Base-by-base conservation (phyloP, 1,284 basidiomycete genomes). In the Ceratobasidium sp. region DNA sequence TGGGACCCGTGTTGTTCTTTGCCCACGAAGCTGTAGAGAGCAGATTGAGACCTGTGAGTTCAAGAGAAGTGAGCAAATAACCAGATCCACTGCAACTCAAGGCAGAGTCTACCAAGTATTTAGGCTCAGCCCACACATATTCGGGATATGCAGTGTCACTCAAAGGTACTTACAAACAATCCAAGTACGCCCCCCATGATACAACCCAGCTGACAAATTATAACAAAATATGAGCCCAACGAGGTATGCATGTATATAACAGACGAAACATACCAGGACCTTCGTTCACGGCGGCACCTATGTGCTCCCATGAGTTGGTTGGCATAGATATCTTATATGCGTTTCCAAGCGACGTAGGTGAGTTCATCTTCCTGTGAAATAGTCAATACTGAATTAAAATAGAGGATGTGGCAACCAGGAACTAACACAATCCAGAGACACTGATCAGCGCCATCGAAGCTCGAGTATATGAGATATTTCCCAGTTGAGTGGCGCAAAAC, bases 241-340 rank as follows among this genome's bases (percentile, higher is more conserved):
- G 1, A 46, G n/a, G n/a, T n/a, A n/a, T n/a, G n/a, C n/a, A 41
- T 48, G 11, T 13, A 19, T 19, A 27, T 46, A n/a, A 24, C 22
- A 7, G 9, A 13, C 24, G 24, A 24, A 3, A 78, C 37, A 76
- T 77, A 58, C 54, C 56, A 19, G 75, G 75, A 3, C 75, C 75
- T 43, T 76, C 75, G 59, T 74, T 74, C 1, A 72, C 65, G 4
- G 51, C 53, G 11, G 48, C 51, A 34, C 31, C 65, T 29, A 76
- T 62, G 9, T 56, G 54, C 48, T 76, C 75, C 75, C 75, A 76
- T 19, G 65, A 54, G 58, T 74, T 66, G 0, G 82, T 83, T 11
- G 83, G 83, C 1, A 79, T 80, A 11, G 83, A 81, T 43, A 84
- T 83, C 65, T 82, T 81, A 51, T 80, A 79, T 1, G 81, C 79